phyloP scores from a whole-genome alignment of 2,329 filamentous ascomycete genomes.

The Pyrenophora tritici-repentis region DNA sequence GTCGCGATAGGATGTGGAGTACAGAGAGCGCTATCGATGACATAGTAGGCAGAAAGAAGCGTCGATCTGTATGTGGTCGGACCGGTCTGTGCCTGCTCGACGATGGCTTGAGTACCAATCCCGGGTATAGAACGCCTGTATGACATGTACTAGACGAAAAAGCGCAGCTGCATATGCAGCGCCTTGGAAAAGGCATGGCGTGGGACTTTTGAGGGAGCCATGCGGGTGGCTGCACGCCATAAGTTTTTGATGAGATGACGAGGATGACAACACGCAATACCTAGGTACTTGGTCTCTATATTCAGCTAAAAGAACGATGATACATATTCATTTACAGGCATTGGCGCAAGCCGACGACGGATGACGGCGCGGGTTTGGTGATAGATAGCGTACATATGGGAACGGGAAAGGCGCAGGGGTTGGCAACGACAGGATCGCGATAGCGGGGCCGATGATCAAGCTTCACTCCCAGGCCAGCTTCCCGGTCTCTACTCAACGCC shows the following conservation, averaged over 20 bases:
- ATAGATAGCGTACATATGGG: not conserved
- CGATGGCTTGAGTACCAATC: not conserved
- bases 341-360: not conserved
- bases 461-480: not conserved
- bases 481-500: not conserved
- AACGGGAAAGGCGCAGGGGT: constrained; percentile 7
- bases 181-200: not conserved
- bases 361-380: not conserved
- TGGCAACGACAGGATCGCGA: not conserved
- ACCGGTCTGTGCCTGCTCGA: not conserved
- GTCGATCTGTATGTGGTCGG: constrained; percentile 1
- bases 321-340: no score
- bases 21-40: not conserved
- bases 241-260: not conserved
- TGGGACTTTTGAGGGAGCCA: not conserved
- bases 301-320: not conserved
- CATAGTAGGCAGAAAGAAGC: not conserved
- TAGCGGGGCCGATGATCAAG: constrained; percentile 1
- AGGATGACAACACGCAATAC: no score
- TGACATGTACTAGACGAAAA: not conserved
- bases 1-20: not conserved
- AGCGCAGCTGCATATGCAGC: constrained; percentile 1
- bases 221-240: no score
- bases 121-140: not conserved
- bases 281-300: no score